phyloP scores from a whole-genome alignment of 169 alveolate genomes.

The Eimeria maxima region DNA sequence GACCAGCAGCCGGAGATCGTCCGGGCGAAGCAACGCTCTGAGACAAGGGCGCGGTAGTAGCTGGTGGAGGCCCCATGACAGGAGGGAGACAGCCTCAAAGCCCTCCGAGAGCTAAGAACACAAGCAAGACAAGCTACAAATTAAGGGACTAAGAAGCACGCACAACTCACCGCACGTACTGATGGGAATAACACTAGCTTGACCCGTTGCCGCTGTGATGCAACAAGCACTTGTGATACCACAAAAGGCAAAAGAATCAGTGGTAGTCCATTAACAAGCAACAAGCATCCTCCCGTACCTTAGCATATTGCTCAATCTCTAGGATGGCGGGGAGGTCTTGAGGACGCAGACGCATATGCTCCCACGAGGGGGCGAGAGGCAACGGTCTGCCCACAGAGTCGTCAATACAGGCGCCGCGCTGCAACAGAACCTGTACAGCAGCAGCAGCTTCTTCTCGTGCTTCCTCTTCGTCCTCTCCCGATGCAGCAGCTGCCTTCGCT shows the following conservation, averaged over 20 bases:
- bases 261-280: neutral
- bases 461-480: constrained; percentile 59
- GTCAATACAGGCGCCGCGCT: constrained; percentile 25
- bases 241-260: no score
- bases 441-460: constrained; percentile 64
- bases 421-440: constrained; percentile 35
- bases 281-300: neutral
- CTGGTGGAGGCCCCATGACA: constrained; percentile 72
- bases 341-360: constrained; percentile 10
- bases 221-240: neutral
- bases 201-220: neutral
- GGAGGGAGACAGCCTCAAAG: constrained; percentile 50
- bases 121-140: neutral
- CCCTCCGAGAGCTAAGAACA: constrained; percentile 52
- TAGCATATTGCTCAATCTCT: neutral
- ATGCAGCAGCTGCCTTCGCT: neutral
- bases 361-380: constrained; percentile 16
- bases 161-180: neutral
- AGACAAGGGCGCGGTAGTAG: constrained; percentile 72
- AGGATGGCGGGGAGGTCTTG: constrained; percentile 40
- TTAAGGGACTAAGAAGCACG: neutral
- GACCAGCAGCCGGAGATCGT: constrained; percentile 57
- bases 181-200: neutral
- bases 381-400: constrained; percentile 32
- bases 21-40: constrained; percentile 70